Conservation (phyloP, 495 filamentous ascomycete species). For the Stereocaulon alpinum region DNA sequence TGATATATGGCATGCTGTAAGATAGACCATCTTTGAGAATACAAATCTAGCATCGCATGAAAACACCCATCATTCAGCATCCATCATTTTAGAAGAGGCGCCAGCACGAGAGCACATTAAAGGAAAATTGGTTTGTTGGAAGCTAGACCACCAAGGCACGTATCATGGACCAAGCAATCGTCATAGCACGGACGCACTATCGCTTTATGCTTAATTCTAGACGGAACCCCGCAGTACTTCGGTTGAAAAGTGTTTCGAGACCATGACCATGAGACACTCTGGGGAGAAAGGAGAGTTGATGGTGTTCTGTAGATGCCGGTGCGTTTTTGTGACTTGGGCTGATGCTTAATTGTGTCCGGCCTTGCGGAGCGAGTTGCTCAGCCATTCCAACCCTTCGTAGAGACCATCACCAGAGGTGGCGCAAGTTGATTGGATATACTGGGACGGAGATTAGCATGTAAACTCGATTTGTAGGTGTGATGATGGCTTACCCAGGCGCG, state of each 20-base stretch:
- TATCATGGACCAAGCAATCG: conserved; percentile 1
- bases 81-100: conserved; percentile 10
- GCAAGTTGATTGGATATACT: conserved; percentile 99
- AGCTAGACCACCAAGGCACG: conserved; percentile 19
- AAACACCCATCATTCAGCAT: conserved; percentile 20
- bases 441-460: conserved; percentile 21
- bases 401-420: conserved; percentile 99
- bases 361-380: conserved; percentile 90
- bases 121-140: conserved; percentile 8
- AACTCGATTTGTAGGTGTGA: neutral
- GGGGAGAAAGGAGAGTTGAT: conserved; percentile 15
- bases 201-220: conserved; percentile 12
- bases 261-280: conserved; percentile 15
- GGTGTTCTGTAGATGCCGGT: conserved; percentile 15
- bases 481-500: conserved; percentile 82
- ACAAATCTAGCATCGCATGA: conserved; percentile 16
- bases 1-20: conserved; percentile 2
- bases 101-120: neutral
- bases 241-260: conserved; percentile 17
- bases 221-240: conserved; percentile 17
- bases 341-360: conserved; percentile 63
- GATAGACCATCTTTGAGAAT: conserved; percentile 2
- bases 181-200: conserved; percentile 10
- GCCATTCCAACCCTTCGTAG: conserved; percentile 99
- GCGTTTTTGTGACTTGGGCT: neutral